Evolutionary conservation across 2,329 filamentous ascomycete genomes (phyloP).

Genomic region (Neoarthrinium moseri): DNA sequence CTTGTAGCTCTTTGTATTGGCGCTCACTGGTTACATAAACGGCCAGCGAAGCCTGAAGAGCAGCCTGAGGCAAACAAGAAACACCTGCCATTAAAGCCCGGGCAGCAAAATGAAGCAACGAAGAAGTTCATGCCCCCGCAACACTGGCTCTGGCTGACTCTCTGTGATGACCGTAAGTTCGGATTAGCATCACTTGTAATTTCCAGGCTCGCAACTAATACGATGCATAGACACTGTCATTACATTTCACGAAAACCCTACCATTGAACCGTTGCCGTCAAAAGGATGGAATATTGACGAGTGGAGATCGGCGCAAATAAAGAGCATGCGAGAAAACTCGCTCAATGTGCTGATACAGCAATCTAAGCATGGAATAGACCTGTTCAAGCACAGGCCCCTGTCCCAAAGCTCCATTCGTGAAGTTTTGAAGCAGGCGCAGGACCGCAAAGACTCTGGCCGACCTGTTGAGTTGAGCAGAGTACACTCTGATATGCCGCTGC

Average conservation of each 20-base stretch:
- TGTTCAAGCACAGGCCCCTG: conserved; percentile 36
- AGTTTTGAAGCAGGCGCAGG: conserved; percentile 34
- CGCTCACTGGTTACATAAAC: conserved; percentile 61
- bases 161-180: conserved; percentile 61
- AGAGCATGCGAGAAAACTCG: conserved; percentile 36
- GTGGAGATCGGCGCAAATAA: conserved; percentile 27
- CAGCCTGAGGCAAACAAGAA: conserved; percentile 21
- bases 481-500: conserved; percentile 19
- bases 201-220: conserved; percentile 13
- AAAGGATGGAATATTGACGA: conserved; percentile 16
- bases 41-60: conserved; percentile 27
- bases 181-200: too few species aligned
- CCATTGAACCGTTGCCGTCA: conserved; percentile 26
- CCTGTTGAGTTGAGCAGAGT: conserved; percentile 22
- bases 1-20: conserved; percentile 65
- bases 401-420: conserved; percentile 39
- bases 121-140: conserved; percentile 36
- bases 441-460: conserved; percentile 15
- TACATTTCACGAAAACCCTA: conserved; percentile 63
- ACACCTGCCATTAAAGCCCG: conserved; percentile 32
- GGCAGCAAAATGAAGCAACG: conserved; percentile 20
- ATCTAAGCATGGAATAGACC: conserved; percentile 35
- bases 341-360: conserved; percentile 35
- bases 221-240: conserved; percentile 58
- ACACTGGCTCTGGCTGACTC: conserved; percentile 69